Evolutionary conservation across 2,329 filamentous ascomycete species (phyloP).

Genomic region (Colletotrichum trifolii): DNA sequence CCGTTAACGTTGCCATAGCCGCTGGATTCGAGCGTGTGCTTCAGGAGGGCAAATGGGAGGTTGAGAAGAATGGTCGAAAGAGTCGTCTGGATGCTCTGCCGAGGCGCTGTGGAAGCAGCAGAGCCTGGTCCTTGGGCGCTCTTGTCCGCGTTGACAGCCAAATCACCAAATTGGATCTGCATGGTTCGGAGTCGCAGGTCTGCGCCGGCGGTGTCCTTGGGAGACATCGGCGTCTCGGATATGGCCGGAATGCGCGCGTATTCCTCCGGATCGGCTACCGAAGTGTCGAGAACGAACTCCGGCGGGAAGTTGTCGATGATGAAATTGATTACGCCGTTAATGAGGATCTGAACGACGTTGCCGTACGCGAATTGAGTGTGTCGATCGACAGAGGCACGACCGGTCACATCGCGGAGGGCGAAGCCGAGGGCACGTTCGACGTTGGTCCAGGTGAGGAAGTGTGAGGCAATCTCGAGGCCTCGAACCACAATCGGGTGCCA

Average conservation of each 20-base stretch:
- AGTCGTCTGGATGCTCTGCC: slow-evolving; percentile 51
- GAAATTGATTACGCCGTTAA: slow-evolving; percentile 68
- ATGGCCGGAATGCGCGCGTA: slow-evolving; percentile 60
- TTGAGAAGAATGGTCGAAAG: slow-evolving; percentile 77
- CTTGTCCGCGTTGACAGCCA: slow-evolving; percentile 51
- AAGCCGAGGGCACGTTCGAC: slow-evolving; percentile 71
- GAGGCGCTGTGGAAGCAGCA: slow-evolving; percentile 9
- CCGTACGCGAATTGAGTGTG: slow-evolving; percentile 62
- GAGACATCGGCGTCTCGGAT: slow-evolving; percentile 48
- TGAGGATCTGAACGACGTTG: slow-evolving; percentile 63
- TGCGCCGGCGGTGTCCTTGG: slow-evolving; percentile 51
- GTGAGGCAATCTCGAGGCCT: slow-evolving; percentile 69
- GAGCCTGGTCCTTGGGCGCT: slow-evolving; percentile 44
- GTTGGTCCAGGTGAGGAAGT: slow-evolving; percentile 71
- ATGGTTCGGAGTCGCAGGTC: slow-evolving; percentile 64
- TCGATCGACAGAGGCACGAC: slow-evolving; percentile 42
- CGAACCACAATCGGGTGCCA: slow-evolving; percentile 66
- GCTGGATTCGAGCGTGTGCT: slow-evolving; percentile 72
- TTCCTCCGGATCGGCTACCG: slow-evolving; percentile 47
- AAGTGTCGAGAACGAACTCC: slow-evolving; percentile 68
- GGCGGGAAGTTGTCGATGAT: slow-evolving; percentile 69
- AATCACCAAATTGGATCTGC: slow-evolving; percentile 78
- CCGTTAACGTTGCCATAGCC: slow-evolving; percentile 63
- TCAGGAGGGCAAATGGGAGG: slow-evolving; percentile 74
- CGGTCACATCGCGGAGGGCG: slow-evolving; percentile 53